Base-by-base conservation (phyloP, 2,329 filamentous ascomycete genomes). In the Exophiala phaeomuriformis region DNA sequence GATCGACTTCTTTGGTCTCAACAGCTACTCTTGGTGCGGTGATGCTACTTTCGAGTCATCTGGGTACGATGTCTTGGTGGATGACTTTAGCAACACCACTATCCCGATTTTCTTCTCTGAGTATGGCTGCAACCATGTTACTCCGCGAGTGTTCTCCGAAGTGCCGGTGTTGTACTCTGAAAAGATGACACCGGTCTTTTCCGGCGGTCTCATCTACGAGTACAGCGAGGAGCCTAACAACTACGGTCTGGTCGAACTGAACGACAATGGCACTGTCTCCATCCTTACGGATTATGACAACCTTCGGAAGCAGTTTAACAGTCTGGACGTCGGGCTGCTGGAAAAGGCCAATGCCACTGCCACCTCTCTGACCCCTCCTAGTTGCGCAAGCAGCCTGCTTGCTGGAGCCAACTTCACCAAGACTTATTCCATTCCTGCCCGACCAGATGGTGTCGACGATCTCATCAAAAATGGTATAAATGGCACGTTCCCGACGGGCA, bases 381-480 rank as follows among this genome's bases (percentile, higher is more conserved):
- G 71, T 52, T 96, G 91, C 75, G 73, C 72, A 58, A 55, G 75
- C 32, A 77, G 74, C 56, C 75, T 95, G 50, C 90, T 96, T 71
- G 77, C 74, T 56, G 74, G 75, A 59, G 72, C 77, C 55, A 79
- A 77, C 57, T 95, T 95, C 76, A 80, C 79, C 70, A 83, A 74
- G 68, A 85, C 88, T 76, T 97, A 95, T 74, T 84, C 83, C 43
- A 74, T 95, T 53, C 90, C 86, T 45, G 71, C 65, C 2, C 75
- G 81, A 4, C 89, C 89, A 8, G 74, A 79, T 3, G 86, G 83
- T 60, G 84, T 83, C 37, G 75, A 83, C 56, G 76, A 79, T 43
- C 76, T 95, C 64, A 91, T 96, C 66, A 76, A 87, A 61, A 81
- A 85, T 46, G 90, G 91, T 58, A 80, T 95, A 56, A 41, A 42